Evolutionary conservation across 2,329 filamentous ascomycete species (phyloP), one percentile per base, ranked within the genome.

Genomic region (Dissoconium aciculare): DNA sequence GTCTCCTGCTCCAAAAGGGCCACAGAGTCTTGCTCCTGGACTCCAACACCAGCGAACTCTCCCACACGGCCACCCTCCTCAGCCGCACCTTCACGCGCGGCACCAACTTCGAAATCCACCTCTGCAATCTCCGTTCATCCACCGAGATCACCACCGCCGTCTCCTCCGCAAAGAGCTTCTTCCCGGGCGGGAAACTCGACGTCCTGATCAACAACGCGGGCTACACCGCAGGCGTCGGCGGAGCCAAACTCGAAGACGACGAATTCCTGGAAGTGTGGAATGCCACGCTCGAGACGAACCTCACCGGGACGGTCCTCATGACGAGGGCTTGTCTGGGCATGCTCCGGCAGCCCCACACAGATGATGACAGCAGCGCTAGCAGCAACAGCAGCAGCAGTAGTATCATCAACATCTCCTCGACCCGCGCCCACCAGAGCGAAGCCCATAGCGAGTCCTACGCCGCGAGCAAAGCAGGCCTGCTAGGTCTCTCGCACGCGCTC

Each of bases 401-500:
- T 14, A 48, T 63, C 17, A 54, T 68, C 32, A 58, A 66, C 41
- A 57, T 69, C 17, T 63, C 62, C 1, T 65, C 61, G 2, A 67
- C 64, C 5, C 55, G 64, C 15, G 64, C 63, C 1, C 47, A 58
- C 27, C 63, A 66, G 51, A 54, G 58, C 23, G 65, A 68, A 43
- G 44, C 55, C 1, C 53, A 65, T 32, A 62, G 63, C 34, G 64
- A 68, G 45, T 57, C 56, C 1, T 67, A 68, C 34, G 59, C 60
- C 2, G 51, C 63, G 0, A 62, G 58, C 0, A 67, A 69, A 46
- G 64, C 63, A 2, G 63, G 63, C 1, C 43, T 69, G 14, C 44
- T 67, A 5, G 64, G 64, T 0, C 42, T 69, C 15, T 61, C 59
- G 29, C 63, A 66, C 39, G 57, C 57, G 6, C 57, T 67, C 58